Percentiles rank a stretch among this genome's conserved stretches.
These are phyloP conservation scores for Lentithecium fluviatile DNA, from an alignment of 495 filamentous ascomycete genomes.

Conservation along the genomic window DNA sequence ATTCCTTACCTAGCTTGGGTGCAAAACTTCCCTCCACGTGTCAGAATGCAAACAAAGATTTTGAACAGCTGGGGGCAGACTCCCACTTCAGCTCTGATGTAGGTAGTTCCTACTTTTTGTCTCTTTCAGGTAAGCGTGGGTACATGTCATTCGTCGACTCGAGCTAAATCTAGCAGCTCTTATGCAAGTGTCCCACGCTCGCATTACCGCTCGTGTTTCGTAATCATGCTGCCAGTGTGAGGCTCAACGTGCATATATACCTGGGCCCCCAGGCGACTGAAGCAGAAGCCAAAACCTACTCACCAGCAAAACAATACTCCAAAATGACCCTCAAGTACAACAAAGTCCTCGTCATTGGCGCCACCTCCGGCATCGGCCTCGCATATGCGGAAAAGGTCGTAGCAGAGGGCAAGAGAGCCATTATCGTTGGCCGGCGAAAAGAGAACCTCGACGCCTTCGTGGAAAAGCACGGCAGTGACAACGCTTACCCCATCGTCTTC, in stretches of 20 bases:
- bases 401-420: conserved; percentile 57
- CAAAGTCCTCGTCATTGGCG: conserved; percentile 68
- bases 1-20: background rate
- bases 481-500: conserved; percentile 54
- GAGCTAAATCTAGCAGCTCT: background rate
- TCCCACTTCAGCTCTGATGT: too few species aligned
- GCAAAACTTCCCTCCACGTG: background rate
- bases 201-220: conserved; percentile 3
- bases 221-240: conserved; percentile 12
- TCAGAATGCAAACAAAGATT: background rate
- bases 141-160: background rate
- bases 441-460: conserved; percentile 65
- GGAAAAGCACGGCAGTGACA: conserved; percentile 56
- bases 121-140: background rate
- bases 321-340: conserved; percentile 60
- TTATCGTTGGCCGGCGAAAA: conserved; percentile 63
- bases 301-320: background rate
- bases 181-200: background rate
- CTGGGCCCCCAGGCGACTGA: background rate
- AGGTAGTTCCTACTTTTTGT: background rate
- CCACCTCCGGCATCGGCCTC: conserved; percentile 69
- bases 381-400: conserved; percentile 65
- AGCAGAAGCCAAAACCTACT: background rate
- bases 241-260: conserved; percentile 20
- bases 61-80: background rate